Evolutionary conservation across 345 rosid genomes (phyloP), one percentile per base, ranked within the genome.

Genomic region (Salix udensis): DNA sequence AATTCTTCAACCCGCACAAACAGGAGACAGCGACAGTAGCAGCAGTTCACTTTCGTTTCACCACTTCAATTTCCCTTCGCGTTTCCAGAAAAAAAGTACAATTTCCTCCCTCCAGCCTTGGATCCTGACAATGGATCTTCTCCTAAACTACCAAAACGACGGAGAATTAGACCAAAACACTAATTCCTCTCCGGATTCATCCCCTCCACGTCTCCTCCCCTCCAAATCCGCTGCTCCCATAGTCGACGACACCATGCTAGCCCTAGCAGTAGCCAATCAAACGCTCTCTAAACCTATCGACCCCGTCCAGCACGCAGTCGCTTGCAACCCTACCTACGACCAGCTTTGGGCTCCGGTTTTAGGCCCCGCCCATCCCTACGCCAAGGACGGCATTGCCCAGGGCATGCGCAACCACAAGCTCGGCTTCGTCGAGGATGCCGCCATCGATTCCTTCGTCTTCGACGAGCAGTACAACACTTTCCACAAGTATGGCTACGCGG

Each of bases 341-440:
- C 96, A 93, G 91, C 91, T 96, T 12, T 90, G 96, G 97, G 94
- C 99, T 62, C 98, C 98, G 6, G 91, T 91, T 58, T 62, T 74
- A 13, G 98, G 97, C 64, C 98, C 98, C 4, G 84, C 94, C 18
- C 98, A 93, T 80, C 98, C 98, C 5, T 93, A 87, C 85, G 98
- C 98, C 52, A 91, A 91, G 84, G 98, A 91, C 61, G 98, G 97
- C n/a, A 84, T 91, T 55, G 94, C 98, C 5, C 97, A 91, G 75
- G 99, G 97, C 72, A 90, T 91, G 98, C 91, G 99, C 23, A 96
- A 93, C 80, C 98, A 96, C 87, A 96, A 96, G 86, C 91, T 91
- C 39, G 98, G 99, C 75, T 96, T 86, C 76, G 99, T 96, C 10
- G 99, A 96, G 78, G 94, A 96, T 44, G 99, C 97, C 18, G 85